phyloP scores from a whole-genome alignment of 2,329 filamentous ascomycete species.

The Botryotinia globosa region DNA sequence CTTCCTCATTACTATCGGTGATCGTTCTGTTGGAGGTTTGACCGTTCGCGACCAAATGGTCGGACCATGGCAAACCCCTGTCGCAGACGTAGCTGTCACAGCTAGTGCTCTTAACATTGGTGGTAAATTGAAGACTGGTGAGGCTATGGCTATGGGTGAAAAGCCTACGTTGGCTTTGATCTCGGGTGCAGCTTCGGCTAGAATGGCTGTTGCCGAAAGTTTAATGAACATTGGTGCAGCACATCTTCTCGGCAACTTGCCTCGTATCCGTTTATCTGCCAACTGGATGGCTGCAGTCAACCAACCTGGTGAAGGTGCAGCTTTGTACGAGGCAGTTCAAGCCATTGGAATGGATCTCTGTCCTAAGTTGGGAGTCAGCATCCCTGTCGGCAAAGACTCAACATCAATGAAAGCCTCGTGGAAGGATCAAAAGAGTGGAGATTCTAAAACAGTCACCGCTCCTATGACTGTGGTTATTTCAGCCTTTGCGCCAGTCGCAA shows the following conservation, averaged over 20 bases:
- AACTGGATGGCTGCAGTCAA: slow-evolving; percentile 99
- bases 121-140: slow-evolving; percentile 71
- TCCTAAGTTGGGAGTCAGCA: slow-evolving; percentile 83
- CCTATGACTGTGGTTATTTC: slow-evolving; percentile 90
- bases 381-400: slow-evolving; percentile 96
- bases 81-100: slow-evolving; percentile 91
- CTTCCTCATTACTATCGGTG: slow-evolving; percentile 95
- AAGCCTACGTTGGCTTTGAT: slow-evolving; percentile 87
- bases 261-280: slow-evolving; percentile 81
- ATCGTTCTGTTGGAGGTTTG: slow-evolving; percentile 86
- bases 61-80: slow-evolving; percentile 91
- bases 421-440: slow-evolving; percentile 66
- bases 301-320: slow-evolving; percentile 88
- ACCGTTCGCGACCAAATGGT: slow-evolving; percentile 93
- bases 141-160: slow-evolving; percentile 98
- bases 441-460: slow-evolving; percentile 82
- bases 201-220: slow-evolving; percentile 94
- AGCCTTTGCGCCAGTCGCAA: slow-evolving; percentile 79
- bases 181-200: slow-evolving; percentile 81
- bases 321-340: slow-evolving; percentile 88
- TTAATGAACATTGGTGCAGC: slow-evolving; percentile 90
- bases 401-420: slow-evolving; percentile 99
- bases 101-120: slow-evolving; percentile 70
- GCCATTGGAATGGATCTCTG: slow-evolving; percentile 92
- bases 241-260: slow-evolving; percentile 55